Base-by-base conservation (phyloP, 805 yeast species). In the Cyberlindnera meyerae region DNA sequence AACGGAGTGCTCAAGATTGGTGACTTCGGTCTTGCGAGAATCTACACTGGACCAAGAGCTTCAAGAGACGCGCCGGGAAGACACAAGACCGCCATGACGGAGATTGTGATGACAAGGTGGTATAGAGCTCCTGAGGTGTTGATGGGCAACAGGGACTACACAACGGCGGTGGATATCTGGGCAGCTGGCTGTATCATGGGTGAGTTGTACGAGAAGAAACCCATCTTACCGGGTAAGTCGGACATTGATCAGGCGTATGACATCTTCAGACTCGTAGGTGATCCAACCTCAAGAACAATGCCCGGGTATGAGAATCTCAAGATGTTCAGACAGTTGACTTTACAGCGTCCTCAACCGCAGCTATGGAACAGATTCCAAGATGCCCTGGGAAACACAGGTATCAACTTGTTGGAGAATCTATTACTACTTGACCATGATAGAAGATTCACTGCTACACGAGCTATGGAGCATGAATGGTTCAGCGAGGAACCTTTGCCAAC, bases 91-190 rank as follows among this genome's bases (percentile, higher is more conserved):
- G 53, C 63, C 22, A 72, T 76, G 46, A 78, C 85, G 0, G 70
- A 74, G n/a, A 69, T 75, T 37, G 98, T 93, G 3, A 97, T 93
- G 26, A 93, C 98, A 0, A 64, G 98, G 46, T 93, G 98, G 98
- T 93, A 94, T 60, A 69, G 98, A 40, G 95, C 98, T 1, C 98
- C 97, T 0, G 98, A 90, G 58, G 68, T 93, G 14, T 70, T 93
- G 12, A 62, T 93, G 36, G 96, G 96, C 4, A 95, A 88, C 47
- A 70, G 82, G 48, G 67, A 73, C 41, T 90, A 90, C 58, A 88
- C 97, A 2, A 84, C 97, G 0, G 95, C 97, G 0, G 90, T 90
- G 11, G 99, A 93, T 61, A 73, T 93, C 63, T 93, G 99, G 99
- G 97, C 97, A 0, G 74, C 86, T 15, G 97, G 97, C 1, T 93